Base-by-base conservation (phyloP, 371 early-diverging fungal species). In the Mortierella sp. region DNA sequence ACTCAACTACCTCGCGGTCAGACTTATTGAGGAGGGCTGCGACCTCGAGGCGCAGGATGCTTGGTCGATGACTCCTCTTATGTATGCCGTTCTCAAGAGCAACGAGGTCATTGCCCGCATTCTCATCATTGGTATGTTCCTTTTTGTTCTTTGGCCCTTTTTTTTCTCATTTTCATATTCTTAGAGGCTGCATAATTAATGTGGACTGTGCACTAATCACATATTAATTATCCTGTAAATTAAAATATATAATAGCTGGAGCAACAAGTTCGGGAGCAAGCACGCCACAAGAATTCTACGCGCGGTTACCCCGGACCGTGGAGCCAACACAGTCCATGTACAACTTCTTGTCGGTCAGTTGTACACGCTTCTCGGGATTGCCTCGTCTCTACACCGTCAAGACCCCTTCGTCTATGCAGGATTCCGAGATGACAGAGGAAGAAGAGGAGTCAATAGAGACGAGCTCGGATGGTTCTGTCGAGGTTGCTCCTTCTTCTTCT, bases 41-140 rank as follows among this genome's bases (percentile, higher is more conserved):
- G 85, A 84, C 41, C 21, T 78, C 21, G 85, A 84, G 46, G 76
- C 71, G 0, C 60, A 70, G 60, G 85, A 84, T 56, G 48, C 16
- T 3, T 84, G 78, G 58, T 29, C 48, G 14, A 78, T 81, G 78
- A 84, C 85, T 0, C 81, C 85, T 1, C 58, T 84, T 35, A 81
- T 70, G 78, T 84, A 84, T 71, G 81, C 85, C 7, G 85, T 81
- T 1, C 56, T 81, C 56, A 81, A 76, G 70, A 79, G 76, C 27
- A 78, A 84, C 54, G 81, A 78, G 44, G 32, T 27, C 38, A 74
- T 81, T 4, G 79, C 65, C n/a, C 68, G 76, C 27, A 35, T 44
- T 7, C 71, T 84, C 12, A 68, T 84, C 38, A 65, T 75, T 60
- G 85, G 85, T 84, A 68, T 65, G 81, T 55, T 18, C 1, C 12